Evolutionary conservation across 1,284 basidiomycete species (phyloP), one percentile per base, ranked within the genome.

Genomic region (Ceraceosorus guamensis): DNA sequence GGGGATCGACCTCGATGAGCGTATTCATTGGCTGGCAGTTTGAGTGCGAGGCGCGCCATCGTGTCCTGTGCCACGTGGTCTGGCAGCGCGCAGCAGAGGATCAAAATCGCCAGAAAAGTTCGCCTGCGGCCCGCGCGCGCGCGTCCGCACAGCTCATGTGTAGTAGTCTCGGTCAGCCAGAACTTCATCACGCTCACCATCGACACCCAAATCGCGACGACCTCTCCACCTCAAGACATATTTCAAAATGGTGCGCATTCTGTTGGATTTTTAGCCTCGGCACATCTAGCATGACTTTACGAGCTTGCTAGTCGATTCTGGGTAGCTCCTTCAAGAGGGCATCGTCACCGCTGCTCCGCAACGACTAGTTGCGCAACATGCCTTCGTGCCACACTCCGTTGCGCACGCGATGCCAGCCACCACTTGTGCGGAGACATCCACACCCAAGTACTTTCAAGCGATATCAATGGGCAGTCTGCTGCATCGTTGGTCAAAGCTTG

Each of bases 161-260:
- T 24, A 3, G 24, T 24, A 24, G 24, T 24, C 24, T 24, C 24
- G 24, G 24, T 24, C 24, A 24, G 24, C 24, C 24, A 24, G 3
- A 3, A 24, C 24, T 24, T 6, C 34, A 6, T 48, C 4, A 8
- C 50, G 62, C 61, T 56, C 62, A 61, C 54, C 60, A 57, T 44
- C 52, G 24, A 49, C 48, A 41, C 41, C 61, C 52, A 62, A 57
- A 66, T 61, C 62, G 62, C 55, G 46, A 53, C 55, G 57, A 13
- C 33, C 32, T 33, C 4, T 50, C 31, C 32, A 50, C 49, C 33
- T 37, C 14, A 2, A 50, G 45, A n/a, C 32, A 8, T 65, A 57
- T 50, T 50, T 39, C 60, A 67, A 57, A 67, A 67, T 67, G 65
- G 65, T 67, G 63, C 63, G 65, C 65, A 67, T 67, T 63, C 53